Evolutionary conservation across 805 yeast genomes (phyloP), one percentile per base, ranked within the genome.

Genomic region (Saccharomycopsis lassenensis): DNA sequence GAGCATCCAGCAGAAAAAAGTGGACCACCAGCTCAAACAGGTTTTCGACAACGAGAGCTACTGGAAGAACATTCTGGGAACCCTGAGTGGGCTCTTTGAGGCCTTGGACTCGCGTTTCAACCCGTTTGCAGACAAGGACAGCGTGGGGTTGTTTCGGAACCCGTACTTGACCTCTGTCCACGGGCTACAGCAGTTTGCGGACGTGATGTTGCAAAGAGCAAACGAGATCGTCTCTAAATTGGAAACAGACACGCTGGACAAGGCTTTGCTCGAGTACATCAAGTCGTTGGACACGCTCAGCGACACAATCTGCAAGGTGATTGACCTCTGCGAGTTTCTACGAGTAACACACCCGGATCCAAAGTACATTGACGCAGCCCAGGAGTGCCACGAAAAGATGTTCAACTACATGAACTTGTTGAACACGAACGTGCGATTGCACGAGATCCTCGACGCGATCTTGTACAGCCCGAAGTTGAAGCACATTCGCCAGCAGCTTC

Each of bases 401-500:
- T 89, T 79, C 56, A 94, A 86, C 51, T 87, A 78, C 56, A 91
- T 91, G 98, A 91, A 86, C 56, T 69, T 79, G 36, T 62, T 91
- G 30, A 91, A 91, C 55, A 87, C 97, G 2, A 78, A 84, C 37
- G 80, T 75, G 11, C 77, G 70, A 24, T 62, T 91, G 20, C 84
- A 77, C 50, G 56, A 61, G 31, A 72, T 70, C 30, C 63, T 91
- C 27, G 66, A 68, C 16, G 50, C 55, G n/a, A 76, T 79, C 0
- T 56, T 87, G 37, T 55, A 61, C 2, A 59, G 57, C 29, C 50
- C 55, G 1, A 63, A 58, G 19, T 52, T 64, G 4, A 35, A 48
- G 7, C 39, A 49, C 2, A 46, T 63, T 3, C 23, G 46, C 4
- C 22, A 30, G 3, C 45, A 58, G 19, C 58, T 89, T n/a, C 55